Evolutionary conservation across 2,329 filamentous ascomycete genomes (phyloP), one percentile per base, ranked within the genome.

Genomic region (Microascus cirrosus): DNA sequence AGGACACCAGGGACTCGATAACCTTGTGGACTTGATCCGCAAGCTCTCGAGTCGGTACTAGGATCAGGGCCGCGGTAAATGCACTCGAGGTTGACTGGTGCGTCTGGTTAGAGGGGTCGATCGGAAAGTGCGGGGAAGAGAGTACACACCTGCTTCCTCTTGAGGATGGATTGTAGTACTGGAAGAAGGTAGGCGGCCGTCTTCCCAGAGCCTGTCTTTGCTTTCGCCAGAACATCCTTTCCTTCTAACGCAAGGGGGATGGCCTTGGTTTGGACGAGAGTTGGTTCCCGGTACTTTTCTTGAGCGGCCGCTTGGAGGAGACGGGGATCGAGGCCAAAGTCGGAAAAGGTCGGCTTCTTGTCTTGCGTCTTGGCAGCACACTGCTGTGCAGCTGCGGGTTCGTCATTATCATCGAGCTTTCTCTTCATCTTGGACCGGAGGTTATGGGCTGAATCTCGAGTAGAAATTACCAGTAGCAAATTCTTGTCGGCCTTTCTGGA

Each of bases 191-290:
- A 97, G 55, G 94, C 93, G n/a, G 90, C 90, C 12, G 94, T 99
- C 78, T 99, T 99, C 64, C 94, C 94, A 3, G 92, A 96, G 13
- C 94, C 94, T 5, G 94, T 97, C 71, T 93, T 95, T 42, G 93
- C 90, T 67, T 93, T 91, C 58, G 91, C 92, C 45, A 97, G 77
- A 54, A 99, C 85, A 77, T 97, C 91, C 67, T 90, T 86, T 13
- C 94, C 93, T 62, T 91, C 84, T 20, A 97, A 77, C 24, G 90
- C 90, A 42, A 96, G 74, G 1, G 94, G 94, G 61, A 99, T 95
- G 1, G 90, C 89, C 71, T 87, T 86, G 50, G 84, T 81, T 72
- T 99, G 94, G 1, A 97, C 89, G 13, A 86, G 80, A n/a, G 94
- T 97, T 15, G 94, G 94, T 59, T 85, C 84, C 61, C 86, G 80